Conservation (phyloP, 805 yeast genomes). For the Metschnikowia reukaufii region DNA sequence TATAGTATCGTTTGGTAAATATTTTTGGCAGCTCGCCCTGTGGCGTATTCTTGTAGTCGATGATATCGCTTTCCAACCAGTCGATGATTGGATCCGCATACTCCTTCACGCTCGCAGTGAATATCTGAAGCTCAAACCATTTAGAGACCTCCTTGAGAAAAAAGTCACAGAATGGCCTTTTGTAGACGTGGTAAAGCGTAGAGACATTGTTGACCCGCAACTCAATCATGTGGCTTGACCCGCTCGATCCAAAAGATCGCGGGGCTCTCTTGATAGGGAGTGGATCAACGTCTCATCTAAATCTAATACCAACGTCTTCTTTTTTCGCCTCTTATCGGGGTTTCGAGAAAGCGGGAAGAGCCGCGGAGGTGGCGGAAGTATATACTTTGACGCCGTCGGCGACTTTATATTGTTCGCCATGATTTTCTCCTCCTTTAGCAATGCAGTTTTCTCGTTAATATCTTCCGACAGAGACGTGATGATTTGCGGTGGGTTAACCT, state of each 20-base stretch:
- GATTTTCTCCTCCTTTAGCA: conserved; percentile 41
- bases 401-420: conserved; percentile 42
- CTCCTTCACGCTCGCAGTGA: conserved; percentile 92
- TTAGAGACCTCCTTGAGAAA: conserved; percentile 74
- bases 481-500: conserved; percentile 2
- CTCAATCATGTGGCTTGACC: conserved; percentile 69
- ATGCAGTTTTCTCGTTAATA: conserved; percentile 35
- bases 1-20: conserved; percentile 64
- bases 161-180: conserved; percentile 87
- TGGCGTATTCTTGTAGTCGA: conserved; percentile 18
- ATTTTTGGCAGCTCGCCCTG: conserved; percentile 24
- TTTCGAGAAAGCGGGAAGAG: conserved; percentile 42
- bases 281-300: conserved; percentile 94
- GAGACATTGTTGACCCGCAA: conserved; percentile 68
- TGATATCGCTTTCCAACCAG: conserved; percentile 71
- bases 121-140: conserved; percentile 88
- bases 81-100: conserved; percentile 97
- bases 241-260: conserved; percentile 35
- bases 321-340: conserved; percentile 36
- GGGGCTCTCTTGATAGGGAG: conserved; percentile 73
- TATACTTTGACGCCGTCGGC: conserved; percentile 43
- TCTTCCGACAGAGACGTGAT: conserved; percentile 13
- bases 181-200: conserved; percentile 84
- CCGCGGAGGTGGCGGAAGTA: conserved; percentile 47
- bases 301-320: conserved; percentile 79